phyloP scores from a whole-genome alignment of 2,329 filamentous ascomycete species.

The Drechslera avenae region DNA sequence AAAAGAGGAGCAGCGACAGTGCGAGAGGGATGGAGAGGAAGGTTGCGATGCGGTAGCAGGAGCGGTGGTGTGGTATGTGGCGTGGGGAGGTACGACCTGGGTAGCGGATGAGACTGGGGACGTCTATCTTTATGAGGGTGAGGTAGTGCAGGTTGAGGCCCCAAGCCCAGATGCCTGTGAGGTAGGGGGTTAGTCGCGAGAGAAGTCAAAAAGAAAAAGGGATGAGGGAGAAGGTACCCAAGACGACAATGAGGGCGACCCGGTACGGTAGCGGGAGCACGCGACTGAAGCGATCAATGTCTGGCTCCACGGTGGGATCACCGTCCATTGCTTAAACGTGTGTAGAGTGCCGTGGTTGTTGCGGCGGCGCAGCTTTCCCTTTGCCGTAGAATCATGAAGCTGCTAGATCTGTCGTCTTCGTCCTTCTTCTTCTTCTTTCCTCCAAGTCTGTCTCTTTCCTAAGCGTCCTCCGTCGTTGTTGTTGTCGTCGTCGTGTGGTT shows the following conservation, averaged over 20 bases:
- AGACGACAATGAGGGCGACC: conserved; percentile 80
- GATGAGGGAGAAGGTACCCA: conserved; percentile 63
- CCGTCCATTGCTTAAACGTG: conserved; percentile 64
- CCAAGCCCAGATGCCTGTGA: conserved; percentile 90
- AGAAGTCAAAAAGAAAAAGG: neutral
- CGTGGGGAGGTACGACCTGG: conserved; percentile 72
- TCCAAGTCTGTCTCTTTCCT: conserved; percentile 14
- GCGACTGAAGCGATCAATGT: conserved; percentile 83
- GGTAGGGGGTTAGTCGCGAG: neutral
- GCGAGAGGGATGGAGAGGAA: conserved; percentile 73
- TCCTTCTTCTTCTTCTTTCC: no score
- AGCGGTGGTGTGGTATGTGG: conserved; percentile 76
- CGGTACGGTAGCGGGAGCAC: conserved; percentile 88
- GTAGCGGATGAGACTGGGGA: conserved; percentile 85
- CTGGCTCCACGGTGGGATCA: conserved; percentile 69
- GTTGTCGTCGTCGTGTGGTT: neutral
- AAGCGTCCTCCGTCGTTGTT: neutral
- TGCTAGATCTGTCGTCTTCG: neutral
- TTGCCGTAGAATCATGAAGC: conserved; percentile 28
- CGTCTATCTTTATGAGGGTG: conserved; percentile 78
- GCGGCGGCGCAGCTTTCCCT: conserved; percentile 29
- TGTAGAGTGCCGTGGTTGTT: conserved; percentile 22
- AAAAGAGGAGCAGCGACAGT: conserved; percentile 79
- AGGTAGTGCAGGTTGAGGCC: conserved; percentile 90
- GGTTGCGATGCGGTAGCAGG: conserved; percentile 83